A percentile compares a stretch with the other conserved stretches of the same genome.
Conservation (phyloP, 768 basidiomycete genomes). For the Boletus tomentosulus region DNA sequence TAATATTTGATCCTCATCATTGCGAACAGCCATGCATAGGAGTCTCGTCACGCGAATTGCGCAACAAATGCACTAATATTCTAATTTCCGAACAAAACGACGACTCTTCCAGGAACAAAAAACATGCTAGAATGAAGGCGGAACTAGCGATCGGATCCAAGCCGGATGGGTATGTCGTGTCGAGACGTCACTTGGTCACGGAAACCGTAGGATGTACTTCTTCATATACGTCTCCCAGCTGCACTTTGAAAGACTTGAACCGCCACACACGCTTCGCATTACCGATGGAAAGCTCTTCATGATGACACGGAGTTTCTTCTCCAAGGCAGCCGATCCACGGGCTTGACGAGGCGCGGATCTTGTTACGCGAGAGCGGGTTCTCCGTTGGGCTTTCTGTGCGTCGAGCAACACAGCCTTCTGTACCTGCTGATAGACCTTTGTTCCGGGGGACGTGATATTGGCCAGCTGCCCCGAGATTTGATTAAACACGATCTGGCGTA, state of each 20-base stretch:
- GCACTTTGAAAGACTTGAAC: conserved; percentile 43
- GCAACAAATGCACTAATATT: neutral
- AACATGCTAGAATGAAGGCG: conserved; percentile 2
- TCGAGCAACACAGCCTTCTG: conserved; percentile 40
- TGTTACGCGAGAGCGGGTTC: conserved; percentile 7
- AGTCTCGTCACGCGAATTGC: neutral
- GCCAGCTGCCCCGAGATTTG: conserved; percentile 35
- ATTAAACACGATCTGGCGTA: conserved; percentile 49
- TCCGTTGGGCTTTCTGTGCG: conserved; percentile 14
- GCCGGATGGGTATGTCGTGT: neutral
- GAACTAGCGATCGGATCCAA: conserved; percentile 1
- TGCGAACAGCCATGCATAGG: neutral
- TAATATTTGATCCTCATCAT: neutral
- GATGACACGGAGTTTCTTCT: conserved; percentile 29
- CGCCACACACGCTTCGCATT: conserved; percentile 46
- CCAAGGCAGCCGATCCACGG: conserved; percentile 16
- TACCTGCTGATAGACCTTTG: conserved; percentile 40
- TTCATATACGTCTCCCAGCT: conserved; percentile 62
- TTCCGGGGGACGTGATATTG: conserved; percentile 35
- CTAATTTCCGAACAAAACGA: conserved; percentile 21
- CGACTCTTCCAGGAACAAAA: conserved; percentile 3
- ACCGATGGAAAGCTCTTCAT: conserved; percentile 29
- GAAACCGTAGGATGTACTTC: conserved; percentile 57
- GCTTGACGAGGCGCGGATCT: conserved; percentile 14
- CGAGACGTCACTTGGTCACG: conserved; percentile 34